Base-by-base conservation (phyloP, 306 rosid genomes). In the Geum urbanum region DNA sequence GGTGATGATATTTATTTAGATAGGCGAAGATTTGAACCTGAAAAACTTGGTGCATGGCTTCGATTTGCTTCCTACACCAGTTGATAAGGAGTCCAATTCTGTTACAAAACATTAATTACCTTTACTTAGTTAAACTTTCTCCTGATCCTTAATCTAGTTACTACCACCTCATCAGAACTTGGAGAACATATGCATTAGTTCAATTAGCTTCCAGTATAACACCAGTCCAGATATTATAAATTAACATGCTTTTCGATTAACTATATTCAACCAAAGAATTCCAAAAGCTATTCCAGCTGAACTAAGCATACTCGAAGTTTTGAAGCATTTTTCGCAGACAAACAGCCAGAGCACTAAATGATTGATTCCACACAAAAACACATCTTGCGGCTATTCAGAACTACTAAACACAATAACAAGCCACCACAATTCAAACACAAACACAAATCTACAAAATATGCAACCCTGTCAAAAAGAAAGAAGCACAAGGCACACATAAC, bases 31-130 rank as follows among this genome's bases (percentile, higher is more conserved):
- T 88, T 88, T 82, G 86, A 86, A 92, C 98, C 98, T 92, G 98
- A 90, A 92, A 92, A 92, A 92, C 84, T 92, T 92, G 98, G 97
- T 92, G 95, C 98, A 92, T 81, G 98, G 98, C 98, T 90, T 92
- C 91, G 98, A 92, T 92, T 92, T 92, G 98, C 97, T 90, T 87
- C 98, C 98, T 92, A 92, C 96, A 92, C 94, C 96, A 82, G 79
- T 81, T 82, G 95, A 79, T 73, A 89, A 81, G 80, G 87, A 82
- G 82, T 92, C 96, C 97, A 77, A 27, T 88, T 92, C 98, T 92
- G 98, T 92, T 86, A 66, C 90, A 92, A 85, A 84, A 84, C 88
- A 90, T 92, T 92, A 80, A 85, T 86, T 90, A 81, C 85, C 72
- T 74, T 70, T 79, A 81, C 84, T 92, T 87, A 82, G 98, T 89